Conservation (phyloP, 257 asterid species). For the Ilex asprella region DNA sequence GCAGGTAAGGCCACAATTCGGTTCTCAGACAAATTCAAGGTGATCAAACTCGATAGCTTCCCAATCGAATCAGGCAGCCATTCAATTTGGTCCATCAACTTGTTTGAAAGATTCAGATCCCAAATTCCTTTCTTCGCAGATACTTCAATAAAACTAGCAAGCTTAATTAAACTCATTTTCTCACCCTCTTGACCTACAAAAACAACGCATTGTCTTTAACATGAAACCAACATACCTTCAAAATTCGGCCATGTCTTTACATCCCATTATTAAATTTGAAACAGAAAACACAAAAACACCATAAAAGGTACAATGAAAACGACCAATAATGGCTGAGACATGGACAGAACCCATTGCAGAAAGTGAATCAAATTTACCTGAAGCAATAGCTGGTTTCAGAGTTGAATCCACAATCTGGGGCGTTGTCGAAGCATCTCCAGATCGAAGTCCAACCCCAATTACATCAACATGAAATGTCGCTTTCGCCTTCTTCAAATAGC, state of each 20-base stretch:
- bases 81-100: conserved; percentile 66
- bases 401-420: conserved; percentile 67
- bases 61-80: conserved; percentile 97
- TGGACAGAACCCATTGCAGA: not conserved
- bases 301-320: conserved; percentile 1
- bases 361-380: conserved; percentile 34
- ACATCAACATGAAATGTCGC: conserved; percentile 37
- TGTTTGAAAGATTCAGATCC: conserved; percentile 51
- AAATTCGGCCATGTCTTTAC: not conserved
- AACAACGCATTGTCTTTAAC: conserved; percentile 8
- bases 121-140: conserved; percentile 68
- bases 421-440: conserved; percentile 21
- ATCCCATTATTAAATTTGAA: not conserved
- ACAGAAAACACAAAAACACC: not conserved
- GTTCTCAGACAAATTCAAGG: conserved; percentile 73
- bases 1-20: conserved; percentile 57
- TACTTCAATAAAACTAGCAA: conserved; percentile 74
- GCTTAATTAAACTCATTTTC: conserved; percentile 66
- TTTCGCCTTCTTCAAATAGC: conserved; percentile 54
- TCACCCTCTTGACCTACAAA: conserved; percentile 76
- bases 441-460: conserved; percentile 29
- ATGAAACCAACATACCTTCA: not conserved
- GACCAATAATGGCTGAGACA: not conserved
- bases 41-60: conserved; percentile 58
- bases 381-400: conserved; percentile 37